phyloP scores from a whole-genome alignment of 1,284 basidiomycete species.

The Mycosarcoma mackinlayi region DNA sequence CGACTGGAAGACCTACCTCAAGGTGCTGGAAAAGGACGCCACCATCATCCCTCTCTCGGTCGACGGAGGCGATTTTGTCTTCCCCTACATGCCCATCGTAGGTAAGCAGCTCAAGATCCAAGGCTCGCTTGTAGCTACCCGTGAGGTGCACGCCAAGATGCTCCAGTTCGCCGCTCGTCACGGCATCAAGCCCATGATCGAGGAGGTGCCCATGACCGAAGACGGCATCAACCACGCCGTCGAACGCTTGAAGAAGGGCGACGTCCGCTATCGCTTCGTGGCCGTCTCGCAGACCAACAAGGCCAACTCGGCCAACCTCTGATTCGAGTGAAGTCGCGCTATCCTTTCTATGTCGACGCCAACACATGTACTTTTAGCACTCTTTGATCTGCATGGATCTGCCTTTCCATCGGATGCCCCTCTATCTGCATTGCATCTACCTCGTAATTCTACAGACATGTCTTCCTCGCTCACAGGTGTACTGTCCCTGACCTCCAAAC shows the following conservation, averaged over 20 bases:
- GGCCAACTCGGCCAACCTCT: constrained; percentile 38
- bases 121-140: constrained; percentile 58
- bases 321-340: no score
- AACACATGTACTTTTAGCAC: constrained; percentile 7
- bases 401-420: no score
- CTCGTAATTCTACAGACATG: constrained; percentile 5
- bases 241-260: constrained; percentile 60
- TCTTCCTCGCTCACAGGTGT: not conserved
- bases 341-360: not conserved
- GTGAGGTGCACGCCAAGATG: constrained; percentile 60
- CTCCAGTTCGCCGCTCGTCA: constrained; percentile 57
- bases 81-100: constrained; percentile 61
- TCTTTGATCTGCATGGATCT: not conserved
- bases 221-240: constrained; percentile 61
- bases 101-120: constrained; percentile 55
- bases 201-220: constrained; percentile 63
- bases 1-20: constrained; percentile 60
- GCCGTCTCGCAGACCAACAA: constrained; percentile 53
- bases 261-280: constrained; percentile 64
- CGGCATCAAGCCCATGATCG: constrained; percentile 59
- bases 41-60: constrained; percentile 62
- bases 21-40: constrained; percentile 52
- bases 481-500: no score
- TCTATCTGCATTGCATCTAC: no score
- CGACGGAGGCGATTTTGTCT: constrained; percentile 30